phyloP scores from a whole-genome alignment of 805 yeast species.

The Myxozyma mucilagina region DNA sequence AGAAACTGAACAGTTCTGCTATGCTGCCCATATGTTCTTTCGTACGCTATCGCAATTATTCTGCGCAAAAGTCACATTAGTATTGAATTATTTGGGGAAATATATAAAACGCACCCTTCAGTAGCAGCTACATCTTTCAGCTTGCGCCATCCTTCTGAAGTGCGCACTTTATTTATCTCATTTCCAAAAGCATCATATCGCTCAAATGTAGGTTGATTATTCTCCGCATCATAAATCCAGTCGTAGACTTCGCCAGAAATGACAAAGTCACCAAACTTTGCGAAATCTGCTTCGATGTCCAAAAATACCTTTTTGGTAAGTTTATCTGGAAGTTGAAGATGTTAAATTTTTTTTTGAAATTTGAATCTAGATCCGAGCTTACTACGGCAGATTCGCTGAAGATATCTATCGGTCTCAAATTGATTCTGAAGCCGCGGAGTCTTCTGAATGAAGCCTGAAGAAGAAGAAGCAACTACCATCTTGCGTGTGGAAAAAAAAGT shows the following conservation, averaged over 20 bases:
- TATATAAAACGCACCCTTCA: slow-evolving; percentile 6
- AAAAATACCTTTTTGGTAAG: slow-evolving; percentile 15
- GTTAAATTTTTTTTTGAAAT: not conserved
- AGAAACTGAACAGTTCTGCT: slow-evolving; percentile 36
- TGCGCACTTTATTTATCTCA: slow-evolving; percentile 33
- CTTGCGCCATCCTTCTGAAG: slow-evolving; percentile 38
- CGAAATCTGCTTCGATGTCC: slow-evolving; percentile 27
- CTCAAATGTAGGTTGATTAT: slow-evolving; percentile 36
- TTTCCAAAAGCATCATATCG: slow-evolving; percentile 39
- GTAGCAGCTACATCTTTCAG: slow-evolving; percentile 32
- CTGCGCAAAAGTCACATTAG: slow-evolving; percentile 19
- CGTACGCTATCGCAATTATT: slow-evolving; percentile 37
- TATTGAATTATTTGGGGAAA: not conserved
- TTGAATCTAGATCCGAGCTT: not conserved
- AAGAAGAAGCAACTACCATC: slow-evolving; percentile 32
- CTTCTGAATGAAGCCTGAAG: slow-evolving; percentile 37
- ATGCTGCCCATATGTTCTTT: slow-evolving; percentile 32
- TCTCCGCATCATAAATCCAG: slow-evolving; percentile 38
- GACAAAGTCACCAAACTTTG: slow-evolving; percentile 34
- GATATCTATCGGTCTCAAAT: slow-evolving; percentile 31
- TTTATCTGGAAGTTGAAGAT: slow-evolving; percentile 1
- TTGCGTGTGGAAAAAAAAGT: too few relatives aligned
- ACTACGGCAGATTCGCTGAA: slow-evolving; percentile 31
- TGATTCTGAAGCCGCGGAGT: slow-evolving; percentile 36
- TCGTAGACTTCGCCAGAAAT: slow-evolving; percentile 32